A percentile compares a stretch with the other conserved stretches of the same genome.
Evolutionary conservation across 2,329 filamentous ascomycete genomes (phyloP).

Genomic region (Macrophomina phaseolina): DNA sequence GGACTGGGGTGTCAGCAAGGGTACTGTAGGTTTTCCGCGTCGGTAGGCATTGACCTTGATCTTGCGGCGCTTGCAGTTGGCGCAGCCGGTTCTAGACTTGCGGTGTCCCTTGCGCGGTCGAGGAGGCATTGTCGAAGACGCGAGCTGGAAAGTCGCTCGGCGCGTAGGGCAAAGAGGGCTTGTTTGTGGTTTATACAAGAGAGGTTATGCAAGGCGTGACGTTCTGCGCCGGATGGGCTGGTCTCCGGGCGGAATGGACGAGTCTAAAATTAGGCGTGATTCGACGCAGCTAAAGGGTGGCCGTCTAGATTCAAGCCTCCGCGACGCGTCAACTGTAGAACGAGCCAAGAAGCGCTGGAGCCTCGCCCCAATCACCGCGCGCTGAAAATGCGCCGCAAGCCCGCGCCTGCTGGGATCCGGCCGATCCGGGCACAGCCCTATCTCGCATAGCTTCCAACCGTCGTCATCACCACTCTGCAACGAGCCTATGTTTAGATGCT

Average conservation of each 20-base stretch:
- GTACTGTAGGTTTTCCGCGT: not conserved
- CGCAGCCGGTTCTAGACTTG: slow-evolving; percentile 20
- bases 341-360: not conserved
- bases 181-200: not conserved
- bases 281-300: slow-evolving; percentile 7
- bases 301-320: not conserved
- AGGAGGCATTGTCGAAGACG: slow-evolving; percentile 11
- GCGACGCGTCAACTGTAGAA: slow-evolving; percentile 2
- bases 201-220: too few species aligned
- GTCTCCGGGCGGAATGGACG: too few species aligned
- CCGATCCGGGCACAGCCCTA: slow-evolving; percentile 21
- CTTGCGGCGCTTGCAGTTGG: slow-evolving; percentile 23
- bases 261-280: slow-evolving; percentile 21
- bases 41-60: slow-evolving; percentile 7
- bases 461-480: not conserved
- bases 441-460: not conserved
- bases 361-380: slow-evolving; percentile 2
- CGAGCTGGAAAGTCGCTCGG: slow-evolving; percentile 2
- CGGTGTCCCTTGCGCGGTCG: slow-evolving; percentile 23
- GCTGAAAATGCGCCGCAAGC: not conserved
- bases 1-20: not conserved
- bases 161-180: not conserved
- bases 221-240: too few species aligned
- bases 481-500: slow-evolving; percentile 17
- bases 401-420: not conserved